Evolutionary conservation across 768 basidiomycete species (phyloP), one percentile per base, ranked within the genome.

Genomic region (Leccinum truebloodii): DNA sequence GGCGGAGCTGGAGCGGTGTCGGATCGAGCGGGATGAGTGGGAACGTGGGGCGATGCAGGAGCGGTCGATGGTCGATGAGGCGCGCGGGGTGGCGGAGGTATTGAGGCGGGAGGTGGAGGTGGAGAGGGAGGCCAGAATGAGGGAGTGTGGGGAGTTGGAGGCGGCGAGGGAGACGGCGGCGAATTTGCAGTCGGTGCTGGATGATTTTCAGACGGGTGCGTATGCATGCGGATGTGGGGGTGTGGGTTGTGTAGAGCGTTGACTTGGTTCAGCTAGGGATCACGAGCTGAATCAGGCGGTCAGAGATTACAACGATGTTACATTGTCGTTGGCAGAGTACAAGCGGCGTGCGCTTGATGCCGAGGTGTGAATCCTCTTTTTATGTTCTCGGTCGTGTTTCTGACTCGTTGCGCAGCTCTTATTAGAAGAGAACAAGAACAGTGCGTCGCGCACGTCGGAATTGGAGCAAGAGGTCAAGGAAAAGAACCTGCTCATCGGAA

Each of bases 401-500:
- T 63, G 13, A 67, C 28, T 49, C 57, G 48, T 41, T 10, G 24
- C 52, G 58, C 69, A 95, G 89, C 80, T 91, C 16, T 81, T 86
- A 71, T 75, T 98, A 26, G 86, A 92, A 61, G 92, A 94, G 62
- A 81, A 86, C 5, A 80, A 85, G 37, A 81, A 83, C 5, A 88
- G 86, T 70, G 83, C 84, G 1, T 80, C 85, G 2, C 82, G 85
- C 46, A 87, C 89, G 5, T 82, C 85, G 48, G 85, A 87, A 50
- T 77, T 98, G 3, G 90, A 95, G 73, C 89, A 89, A 71, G 94
- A 98, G 67, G 80, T 97, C 52, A 97, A 94, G 75, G 96, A 98
- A 74, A 98, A 99, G 83, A 89, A 87, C 59, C 77, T 92, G n/a
- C 81, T 97, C 13, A 92, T 97, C n/a, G 91, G 89, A 52, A 98